These are phyloP conservation scores for Avena insularis DNA, from an alignment of 176 grass and related monocot genomes.

Conservation along the genomic window DNA sequence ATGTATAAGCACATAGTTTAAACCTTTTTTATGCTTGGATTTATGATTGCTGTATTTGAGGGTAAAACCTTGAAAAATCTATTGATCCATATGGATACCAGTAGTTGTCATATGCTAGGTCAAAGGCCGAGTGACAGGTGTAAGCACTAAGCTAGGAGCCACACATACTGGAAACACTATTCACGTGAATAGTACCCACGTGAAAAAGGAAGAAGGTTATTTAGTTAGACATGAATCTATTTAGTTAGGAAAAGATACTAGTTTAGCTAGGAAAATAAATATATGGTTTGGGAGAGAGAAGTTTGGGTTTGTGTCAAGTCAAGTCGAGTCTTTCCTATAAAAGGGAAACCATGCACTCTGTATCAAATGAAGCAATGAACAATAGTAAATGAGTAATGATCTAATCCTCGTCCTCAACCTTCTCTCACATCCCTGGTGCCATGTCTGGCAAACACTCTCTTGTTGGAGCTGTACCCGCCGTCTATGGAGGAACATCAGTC, in stretches of 20 bases:
- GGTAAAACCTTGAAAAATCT: background rate
- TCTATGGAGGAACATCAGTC: background rate
- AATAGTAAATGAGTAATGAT: background rate
- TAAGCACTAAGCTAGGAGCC: background rate
- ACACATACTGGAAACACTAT: background rate
- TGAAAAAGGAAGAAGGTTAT: background rate
- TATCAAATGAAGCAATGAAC: background rate
- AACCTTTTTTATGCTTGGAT: background rate
- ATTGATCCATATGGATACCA: background rate
- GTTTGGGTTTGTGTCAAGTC: background rate
- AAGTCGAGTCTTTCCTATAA: background rate
- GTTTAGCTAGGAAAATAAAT: conserved; percentile 6
- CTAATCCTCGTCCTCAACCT: background rate
- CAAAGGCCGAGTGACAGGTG: background rate
- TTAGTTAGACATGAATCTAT: background rate
- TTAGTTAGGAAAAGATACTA: background rate
- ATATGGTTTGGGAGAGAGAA: conserved; percentile 1
- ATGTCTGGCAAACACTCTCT: background rate
- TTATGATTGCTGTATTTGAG: conserved; percentile 10
- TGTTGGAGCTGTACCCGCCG: background rate
- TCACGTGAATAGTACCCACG: background rate
- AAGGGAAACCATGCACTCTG: background rate
- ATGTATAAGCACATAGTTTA: background rate
- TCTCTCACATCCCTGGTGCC: background rate
- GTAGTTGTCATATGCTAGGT: background rate